Conservation (phyloP, 1,139 yeast species). For the Diutina pseudorugosa region DNA sequence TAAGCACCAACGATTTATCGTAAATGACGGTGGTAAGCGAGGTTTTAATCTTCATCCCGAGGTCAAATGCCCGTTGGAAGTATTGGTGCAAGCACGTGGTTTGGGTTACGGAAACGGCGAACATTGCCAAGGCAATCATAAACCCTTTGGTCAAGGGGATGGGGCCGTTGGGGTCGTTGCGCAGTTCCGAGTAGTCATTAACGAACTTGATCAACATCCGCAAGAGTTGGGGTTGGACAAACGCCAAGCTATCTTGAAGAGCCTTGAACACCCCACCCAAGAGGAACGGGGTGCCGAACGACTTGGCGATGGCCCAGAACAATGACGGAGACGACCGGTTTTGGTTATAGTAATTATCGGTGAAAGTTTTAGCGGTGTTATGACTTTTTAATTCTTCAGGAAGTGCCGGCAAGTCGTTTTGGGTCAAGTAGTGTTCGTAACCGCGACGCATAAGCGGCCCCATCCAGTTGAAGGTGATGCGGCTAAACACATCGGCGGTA, state of each 20-base stretch:
- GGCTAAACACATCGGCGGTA: conserved; percentile 68
- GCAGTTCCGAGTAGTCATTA: conserved; percentile 49
- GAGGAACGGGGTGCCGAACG: conserved; percentile 62
- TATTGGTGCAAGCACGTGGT: conserved; percentile 86
- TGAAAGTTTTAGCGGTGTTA: conserved; percentile 37
- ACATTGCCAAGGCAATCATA: conserved; percentile 77
- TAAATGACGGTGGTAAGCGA: conserved; percentile 71
- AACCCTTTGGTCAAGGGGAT: conserved; percentile 70
- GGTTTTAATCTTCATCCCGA: conserved; percentile 83
- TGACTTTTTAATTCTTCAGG: conserved; percentile 54
- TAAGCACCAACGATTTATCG: conserved; percentile 65
- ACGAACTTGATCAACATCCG: conserved; percentile 71
- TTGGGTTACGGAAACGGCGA: conserved; percentile 68
- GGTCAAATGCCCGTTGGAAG: conserved; percentile 77
- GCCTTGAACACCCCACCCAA: conserved; percentile 72
- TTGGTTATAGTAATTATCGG: conserved; percentile 43
- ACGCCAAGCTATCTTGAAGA: conserved; percentile 70
- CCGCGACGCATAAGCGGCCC: conserved; percentile 82
- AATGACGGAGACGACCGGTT: conserved; percentile 45
- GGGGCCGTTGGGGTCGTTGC: conserved; percentile 15
- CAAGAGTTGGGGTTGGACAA: conserved; percentile 80
- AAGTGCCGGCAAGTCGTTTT: conserved; percentile 69
- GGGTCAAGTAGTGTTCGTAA: conserved; percentile 57
- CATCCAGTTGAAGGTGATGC: conserved; percentile 86
- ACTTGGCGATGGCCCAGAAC: conserved; percentile 42